These are phyloP conservation scores for Candida ficus DNA, from an alignment of 805 yeast species.

Conservation along the genomic window DNA sequence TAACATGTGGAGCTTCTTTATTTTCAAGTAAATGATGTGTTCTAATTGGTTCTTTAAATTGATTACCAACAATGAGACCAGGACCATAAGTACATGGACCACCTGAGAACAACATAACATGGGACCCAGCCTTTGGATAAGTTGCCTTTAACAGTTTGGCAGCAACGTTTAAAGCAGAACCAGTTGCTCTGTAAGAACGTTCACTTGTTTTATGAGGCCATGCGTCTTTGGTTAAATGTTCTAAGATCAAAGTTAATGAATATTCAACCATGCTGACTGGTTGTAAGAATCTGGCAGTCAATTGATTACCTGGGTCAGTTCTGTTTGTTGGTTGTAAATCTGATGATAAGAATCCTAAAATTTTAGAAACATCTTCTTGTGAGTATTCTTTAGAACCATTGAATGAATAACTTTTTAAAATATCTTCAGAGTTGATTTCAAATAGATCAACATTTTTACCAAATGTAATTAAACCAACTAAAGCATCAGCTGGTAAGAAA, in stretches of 20 bases:
- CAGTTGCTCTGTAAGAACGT: constrained; percentile 52
- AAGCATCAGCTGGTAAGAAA: constrained; percentile 48
- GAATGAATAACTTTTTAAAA: constrained; percentile 37
- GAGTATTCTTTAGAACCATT: constrained; percentile 53
- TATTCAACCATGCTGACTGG: constrained; percentile 35
- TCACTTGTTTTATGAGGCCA: constrained; percentile 43
- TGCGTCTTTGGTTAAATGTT: constrained; percentile 41
- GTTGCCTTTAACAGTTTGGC: constrained; percentile 32
- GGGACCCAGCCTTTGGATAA: constrained; percentile 47
- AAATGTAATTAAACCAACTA: constrained; percentile 53
- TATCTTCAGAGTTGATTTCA: constrained; percentile 37
- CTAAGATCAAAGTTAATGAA: constrained; percentile 43
- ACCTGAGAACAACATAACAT: constrained; percentile 48
- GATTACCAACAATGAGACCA: constrained; percentile 52
- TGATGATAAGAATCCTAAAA: constrained; percentile 39
- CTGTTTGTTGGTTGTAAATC: constrained; percentile 23
- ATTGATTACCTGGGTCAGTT: constrained; percentile 2
- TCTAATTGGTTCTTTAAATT: constrained; percentile 57
- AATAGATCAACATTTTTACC: constrained; percentile 58
- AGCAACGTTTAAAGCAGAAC: constrained; percentile 52
- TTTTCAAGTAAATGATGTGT: constrained; percentile 61
- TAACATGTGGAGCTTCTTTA: constrained; percentile 34
- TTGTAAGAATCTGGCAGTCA: constrained; percentile 15
- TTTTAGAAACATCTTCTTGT: constrained; percentile 39
- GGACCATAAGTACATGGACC: constrained; percentile 68